Percentiles rank a stretch among this genome's conserved stretches.
Evolutionary conservation across 177 flowering plant species (phyloP).

Genomic region (Tripterygium wilfordii): DNA sequence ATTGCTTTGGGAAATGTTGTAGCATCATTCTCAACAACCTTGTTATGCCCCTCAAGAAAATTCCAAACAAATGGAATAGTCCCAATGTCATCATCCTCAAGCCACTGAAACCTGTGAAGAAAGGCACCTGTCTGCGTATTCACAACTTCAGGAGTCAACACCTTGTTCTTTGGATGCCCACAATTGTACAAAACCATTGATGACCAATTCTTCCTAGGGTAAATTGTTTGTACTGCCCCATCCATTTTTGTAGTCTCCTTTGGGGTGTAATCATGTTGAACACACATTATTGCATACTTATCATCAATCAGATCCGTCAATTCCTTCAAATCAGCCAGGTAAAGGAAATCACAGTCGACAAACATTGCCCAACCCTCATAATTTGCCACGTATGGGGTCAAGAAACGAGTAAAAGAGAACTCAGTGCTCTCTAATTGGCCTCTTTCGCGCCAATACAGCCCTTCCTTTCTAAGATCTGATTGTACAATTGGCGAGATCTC

Average conservation of each 20-base stretch:
- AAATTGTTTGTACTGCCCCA: conserved; percentile 83
- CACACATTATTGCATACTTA: conserved; percentile 83
- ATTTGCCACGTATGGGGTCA: conserved; percentile 72
- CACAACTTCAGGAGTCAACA: conserved; percentile 71
- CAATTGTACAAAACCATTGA: conserved; percentile 95
- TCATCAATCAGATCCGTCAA: conserved; percentile 65
- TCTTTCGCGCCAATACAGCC: conserved; percentile 77
- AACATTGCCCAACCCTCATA: conserved; percentile 91
- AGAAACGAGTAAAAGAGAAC: conserved; percentile 80
- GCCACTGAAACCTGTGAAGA: conserved; percentile 90
- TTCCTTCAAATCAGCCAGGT: conserved; percentile 69
- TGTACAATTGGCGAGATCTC: conserved; percentile 72
- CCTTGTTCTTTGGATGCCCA: conserved; percentile 77
- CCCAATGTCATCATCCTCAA: conserved; percentile 86
- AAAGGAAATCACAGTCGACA: conserved; percentile 94
- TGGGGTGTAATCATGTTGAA: conserved; percentile 87
- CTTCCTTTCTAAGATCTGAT: conserved; percentile 54
- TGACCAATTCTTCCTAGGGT: conserved; percentile 94
- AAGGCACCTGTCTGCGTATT: conserved; percentile 77
- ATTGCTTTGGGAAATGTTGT: conserved; percentile 66
- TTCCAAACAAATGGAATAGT: conserved; percentile 85
- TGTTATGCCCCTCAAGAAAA: conserved; percentile 87
- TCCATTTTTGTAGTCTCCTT: conserved; percentile 93
- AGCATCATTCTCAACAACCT: conserved; percentile 58
- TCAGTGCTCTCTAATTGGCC: conserved; percentile 86